Conservation (phyloP, 2,329 filamentous ascomycete genomes). For the Coleophoma crateriformis region DNA sequence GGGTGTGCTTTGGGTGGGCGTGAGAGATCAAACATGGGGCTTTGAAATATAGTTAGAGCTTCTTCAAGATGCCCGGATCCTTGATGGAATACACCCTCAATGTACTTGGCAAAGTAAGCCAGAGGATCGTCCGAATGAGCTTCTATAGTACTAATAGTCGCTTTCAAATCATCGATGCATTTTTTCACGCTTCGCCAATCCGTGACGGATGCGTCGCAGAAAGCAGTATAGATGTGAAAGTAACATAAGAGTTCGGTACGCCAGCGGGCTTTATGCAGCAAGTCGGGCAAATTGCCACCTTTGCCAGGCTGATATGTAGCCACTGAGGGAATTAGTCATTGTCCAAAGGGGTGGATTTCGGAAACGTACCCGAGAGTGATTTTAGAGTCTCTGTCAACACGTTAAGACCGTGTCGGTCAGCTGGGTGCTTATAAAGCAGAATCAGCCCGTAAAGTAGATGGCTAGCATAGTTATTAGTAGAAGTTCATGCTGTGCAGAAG, state of each 20-base stretch:
- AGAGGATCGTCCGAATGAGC: conserved; percentile 17
- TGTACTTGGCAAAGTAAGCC: conserved; percentile 43
- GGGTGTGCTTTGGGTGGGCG: conserved; percentile 26
- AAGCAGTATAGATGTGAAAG: conserved; percentile 24
- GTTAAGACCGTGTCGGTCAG: conserved; percentile 42
- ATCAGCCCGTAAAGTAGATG: conserved; percentile 23
- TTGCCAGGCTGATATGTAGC: conserved; percentile 5
- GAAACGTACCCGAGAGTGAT: conserved; percentile 31
- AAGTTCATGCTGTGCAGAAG: background rate
- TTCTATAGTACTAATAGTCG: conserved; percentile 14
- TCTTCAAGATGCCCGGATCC: conserved; percentile 66
- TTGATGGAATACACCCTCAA: conserved; percentile 71
- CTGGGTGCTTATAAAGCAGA: conserved; percentile 40
- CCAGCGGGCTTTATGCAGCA: conserved; percentile 20
- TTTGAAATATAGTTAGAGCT: conserved; percentile 63
- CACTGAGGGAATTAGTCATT: conserved; percentile 1
- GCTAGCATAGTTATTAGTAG: conserved; percentile 9
- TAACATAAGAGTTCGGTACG: conserved; percentile 24
- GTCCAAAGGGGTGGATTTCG: no score
- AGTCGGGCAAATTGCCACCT: conserved; percentile 17
- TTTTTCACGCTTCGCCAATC: conserved; percentile 23
- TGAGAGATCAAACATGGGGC: conserved; percentile 50
- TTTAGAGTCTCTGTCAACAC: conserved; percentile 53
- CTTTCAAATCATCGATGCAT: conserved; percentile 15
- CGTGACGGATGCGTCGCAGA: conserved; percentile 19